A percentile compares a stretch with the other conserved stretches of the same genome.
These are phyloP conservation scores for Waltiozyma sp. DNA, from an alignment of 1,139 yeast species.

Conservation along the genomic window DNA sequence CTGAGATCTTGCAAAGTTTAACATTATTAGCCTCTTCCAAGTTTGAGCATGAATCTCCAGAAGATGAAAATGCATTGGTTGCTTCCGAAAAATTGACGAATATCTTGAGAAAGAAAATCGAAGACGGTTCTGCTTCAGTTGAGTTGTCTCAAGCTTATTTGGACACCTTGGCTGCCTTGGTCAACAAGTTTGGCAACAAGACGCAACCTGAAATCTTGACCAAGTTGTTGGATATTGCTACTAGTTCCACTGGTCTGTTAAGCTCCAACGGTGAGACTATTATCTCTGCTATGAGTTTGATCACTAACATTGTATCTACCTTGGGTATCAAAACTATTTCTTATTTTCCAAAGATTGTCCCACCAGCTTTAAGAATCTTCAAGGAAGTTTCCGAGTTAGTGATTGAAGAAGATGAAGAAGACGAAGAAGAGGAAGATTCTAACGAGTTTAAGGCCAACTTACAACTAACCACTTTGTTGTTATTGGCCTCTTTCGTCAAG, in stretches of 20 bases:
- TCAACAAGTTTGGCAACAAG: conserved; percentile 49
- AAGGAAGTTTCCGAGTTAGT: conserved; percentile 25
- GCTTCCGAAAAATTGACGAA: conserved; percentile 38
- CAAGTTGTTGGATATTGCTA: conserved; percentile 38
- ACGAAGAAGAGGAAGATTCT: background rate
- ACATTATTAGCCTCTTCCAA: conserved; percentile 54
- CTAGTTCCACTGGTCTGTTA: conserved; percentile 43
- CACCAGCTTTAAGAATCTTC: conserved; percentile 60
- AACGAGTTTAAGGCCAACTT: conserved; percentile 22
- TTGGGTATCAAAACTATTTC: conserved; percentile 85
- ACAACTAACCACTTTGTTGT: conserved; percentile 58
- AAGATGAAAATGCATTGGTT: conserved; percentile 32
- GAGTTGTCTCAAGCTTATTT: conserved; percentile 58
- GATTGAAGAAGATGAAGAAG: conserved; percentile 7
- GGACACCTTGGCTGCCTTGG: conserved; percentile 55
- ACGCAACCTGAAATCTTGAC: conserved; percentile 38
- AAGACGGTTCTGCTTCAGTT: conserved; percentile 24
- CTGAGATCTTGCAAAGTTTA: conserved; percentile 39
- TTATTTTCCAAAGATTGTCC: conserved; percentile 72
- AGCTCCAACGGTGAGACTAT: conserved; percentile 45
- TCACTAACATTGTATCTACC: conserved; percentile 56
- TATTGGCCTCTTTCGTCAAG: conserved; percentile 67
- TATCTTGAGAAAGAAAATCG: conserved; percentile 35
- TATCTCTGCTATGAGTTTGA: conserved; percentile 63
- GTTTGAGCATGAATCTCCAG: conserved; percentile 53